A percentile compares a stretch with the other conserved stretches of the same genome.
Conservation (phyloP, 2,329 filamentous ascomycete species). For the Penicillium sp. region DNA sequence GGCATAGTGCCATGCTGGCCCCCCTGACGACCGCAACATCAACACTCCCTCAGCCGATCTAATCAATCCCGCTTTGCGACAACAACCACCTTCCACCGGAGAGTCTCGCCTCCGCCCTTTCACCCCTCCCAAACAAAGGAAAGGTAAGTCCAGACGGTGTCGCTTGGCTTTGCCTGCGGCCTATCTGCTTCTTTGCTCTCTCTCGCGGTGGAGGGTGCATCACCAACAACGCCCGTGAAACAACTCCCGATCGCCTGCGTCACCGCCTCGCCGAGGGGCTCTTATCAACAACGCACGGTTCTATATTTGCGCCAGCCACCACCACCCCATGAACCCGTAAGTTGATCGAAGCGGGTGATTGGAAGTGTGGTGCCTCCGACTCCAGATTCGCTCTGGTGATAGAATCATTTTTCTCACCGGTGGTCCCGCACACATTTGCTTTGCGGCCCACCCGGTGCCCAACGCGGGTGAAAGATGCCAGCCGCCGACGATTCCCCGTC, state of each 20-base stretch:
- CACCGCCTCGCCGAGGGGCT: conserved; percentile 45
- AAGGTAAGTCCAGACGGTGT: conserved; percentile 24
- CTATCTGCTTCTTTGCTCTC: conserved; percentile 19
- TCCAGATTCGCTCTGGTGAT: neutral
- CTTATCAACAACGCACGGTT: conserved; percentile 35
- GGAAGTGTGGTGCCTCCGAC: neutral
- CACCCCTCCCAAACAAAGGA: conserved; percentile 2
- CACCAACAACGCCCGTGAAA: conserved; percentile 25
- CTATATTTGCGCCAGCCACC: conserved; percentile 25
- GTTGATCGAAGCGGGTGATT: conserved; percentile 5
- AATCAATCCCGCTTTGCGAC: conserved; percentile 33
- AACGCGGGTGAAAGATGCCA: conserved; percentile 43
- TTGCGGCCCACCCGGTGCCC: conserved; percentile 31
- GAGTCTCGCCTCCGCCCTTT: conserved; percentile 9
- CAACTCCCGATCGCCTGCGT: conserved; percentile 38
- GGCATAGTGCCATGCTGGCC: conserved; percentile 20
- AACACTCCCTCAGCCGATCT: conserved; percentile 34
- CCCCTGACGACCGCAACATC: conserved; percentile 37
- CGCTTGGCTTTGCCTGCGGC: conserved; percentile 13
- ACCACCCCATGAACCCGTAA: conserved; percentile 27
- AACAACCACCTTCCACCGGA: conserved; percentile 27
- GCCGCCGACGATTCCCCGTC: conserved; percentile 46
- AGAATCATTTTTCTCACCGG: conserved; percentile 1
- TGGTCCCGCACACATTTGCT: conserved; percentile 20
- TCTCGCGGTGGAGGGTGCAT: conserved; percentile 30